Percentiles rank a stretch among this genome's conserved stretches.
Conservation (phyloP, 2,329 filamentous ascomycete genomes). For the Cercospora sp. region DNA sequence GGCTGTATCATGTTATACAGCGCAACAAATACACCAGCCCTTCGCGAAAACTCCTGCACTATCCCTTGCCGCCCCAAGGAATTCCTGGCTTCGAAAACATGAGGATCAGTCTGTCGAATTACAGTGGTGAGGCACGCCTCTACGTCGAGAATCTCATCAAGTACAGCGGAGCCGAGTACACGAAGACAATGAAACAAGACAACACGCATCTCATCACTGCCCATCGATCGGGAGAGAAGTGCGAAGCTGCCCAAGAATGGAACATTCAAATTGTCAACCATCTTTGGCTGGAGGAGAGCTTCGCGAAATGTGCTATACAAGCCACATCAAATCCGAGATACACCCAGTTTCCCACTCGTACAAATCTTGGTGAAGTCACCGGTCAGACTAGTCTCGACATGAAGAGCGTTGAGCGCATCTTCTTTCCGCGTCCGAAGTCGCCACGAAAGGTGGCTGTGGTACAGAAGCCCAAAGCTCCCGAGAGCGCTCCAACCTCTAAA, state of each 20-base stretch:
- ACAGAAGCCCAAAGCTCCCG: conserved; percentile 27
- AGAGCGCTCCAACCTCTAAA: conserved; percentile 29
- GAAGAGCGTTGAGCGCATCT: conserved; percentile 68
- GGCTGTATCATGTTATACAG: conserved; percentile 90
- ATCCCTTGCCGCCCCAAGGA: conserved; percentile 75
- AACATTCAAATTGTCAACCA: conserved; percentile 88
- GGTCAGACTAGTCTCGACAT: conserved; percentile 84
- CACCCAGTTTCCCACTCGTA: conserved; percentile 81
- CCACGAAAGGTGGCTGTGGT: conserved; percentile 29
- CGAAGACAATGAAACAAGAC: conserved; percentile 90
- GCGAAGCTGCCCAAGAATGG: conserved; percentile 89
- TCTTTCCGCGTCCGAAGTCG: conserved; percentile 48
- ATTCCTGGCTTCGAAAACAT: conserved; percentile 76
- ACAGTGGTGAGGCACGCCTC: conserved; percentile 87
- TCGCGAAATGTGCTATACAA: conserved; percentile 80
- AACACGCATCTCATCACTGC: conserved; percentile 96
- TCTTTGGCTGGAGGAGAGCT: conserved; percentile 96
- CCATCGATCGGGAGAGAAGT: conserved; percentile 87
- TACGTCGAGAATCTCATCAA: conserved; percentile 91
- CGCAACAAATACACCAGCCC: conserved; percentile 88
- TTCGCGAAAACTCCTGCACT: conserved; percentile 79
- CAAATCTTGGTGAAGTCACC: conserved; percentile 89
- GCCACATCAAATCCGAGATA: conserved; percentile 73
- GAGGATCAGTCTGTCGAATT: conserved; percentile 90
- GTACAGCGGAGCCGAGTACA: conserved; percentile 83